Evolutionary conservation across 257 asterid species (phyloP), one percentile per base, ranked within the genome.

Genomic region (Solanum chiquidenum): DNA sequence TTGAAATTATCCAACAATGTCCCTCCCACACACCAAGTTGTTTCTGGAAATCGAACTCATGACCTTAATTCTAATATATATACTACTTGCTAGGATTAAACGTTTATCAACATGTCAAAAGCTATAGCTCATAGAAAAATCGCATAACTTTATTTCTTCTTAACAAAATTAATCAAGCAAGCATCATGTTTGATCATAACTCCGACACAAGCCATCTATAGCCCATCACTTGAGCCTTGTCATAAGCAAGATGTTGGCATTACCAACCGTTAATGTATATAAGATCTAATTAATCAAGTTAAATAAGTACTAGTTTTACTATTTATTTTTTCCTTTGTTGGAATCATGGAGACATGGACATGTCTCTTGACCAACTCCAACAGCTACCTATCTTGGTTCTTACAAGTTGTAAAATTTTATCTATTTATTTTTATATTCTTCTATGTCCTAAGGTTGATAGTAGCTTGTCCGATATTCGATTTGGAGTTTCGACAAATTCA

Each of bases 391-490:
- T 21, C 69, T 21, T 62, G 31, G 69, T 60, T 60, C 69, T 60
- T 60, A 23, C 69, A 60, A 62, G 71, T 62, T 62, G 71, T 62
- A 62, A 62, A 62, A 9, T 9, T 66, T 66, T 66, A 66, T 66
- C 9, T 12, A 25, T 66, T 12, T 66, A 25, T 66, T 66, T 25
- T 66, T 66, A 7, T 29, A 14, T 25, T 64, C 20, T 49, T 49
- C 58, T 2, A 49, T 49, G 20, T 49, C 58, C 21, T 49, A 49
- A 49, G 21, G 58, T 49, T 14, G 58, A 49, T 49, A 49, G 58
- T 49, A 0, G 0, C 21, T 49, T 49, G 21, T 49, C 58, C 3
- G 21, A 0, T 49, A 49, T 49, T 46, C 0, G 3, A 1, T 49
- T 49, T 49, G 58, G 58, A 49, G 58, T 49, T 49, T 49, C 3